Base-by-base conservation (phyloP, 345 rosid genomes). In the Luvunga scandens region DNA sequence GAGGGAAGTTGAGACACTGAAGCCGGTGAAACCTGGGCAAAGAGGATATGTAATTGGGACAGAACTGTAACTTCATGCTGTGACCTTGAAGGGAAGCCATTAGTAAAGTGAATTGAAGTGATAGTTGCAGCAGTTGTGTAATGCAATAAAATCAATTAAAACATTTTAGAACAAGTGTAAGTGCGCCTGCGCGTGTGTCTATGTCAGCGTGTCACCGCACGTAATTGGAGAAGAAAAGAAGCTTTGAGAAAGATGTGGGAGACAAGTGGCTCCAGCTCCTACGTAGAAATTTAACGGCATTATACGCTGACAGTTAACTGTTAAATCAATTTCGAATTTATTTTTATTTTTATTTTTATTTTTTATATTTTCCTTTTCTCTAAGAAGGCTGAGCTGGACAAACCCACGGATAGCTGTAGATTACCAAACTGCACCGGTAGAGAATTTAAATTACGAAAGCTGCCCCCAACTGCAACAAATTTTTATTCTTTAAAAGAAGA, bases 11-110 rank as follows among this genome's bases (percentile, higher is more conserved):
- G 73, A 53, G 60, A 66, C 57, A 75, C 62, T 79, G 60, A 65
- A 72, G 62, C 34, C 45, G 80, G 75, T 25, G 83, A 36, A 77
- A 82, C 42, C 45, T 60, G 18, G 57, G 21, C 1, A 27, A 50
- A 19, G 38, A 70, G 4, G 60, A 8, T 16, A 9, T 4, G 14
- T 31, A 27, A 76, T n/a, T 12, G 42, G 77, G 78, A 79, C 69
- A 53, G 77, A 78, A 69, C 76, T 61, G 71, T 76, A 16, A 61
- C 33, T 75, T 63, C 24, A 34, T 64, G 50, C 64, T 39, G 78
- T 77, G 82, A 72, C 75, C 42, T 74, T 78, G 84, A 42, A 84
- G 83, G 64, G 84, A 79, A 63, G 50, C 61, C 88, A 86, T 83
- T n/a, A 57, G 31, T 34, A 1, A 34, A 60, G 53, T 14, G 9